A percentile compares a stretch with the other conserved stretches of the same genome.
phyloP scores from a whole-genome alignment of 371 early-diverging fungal genomes.

The Nematocida major region DNA sequence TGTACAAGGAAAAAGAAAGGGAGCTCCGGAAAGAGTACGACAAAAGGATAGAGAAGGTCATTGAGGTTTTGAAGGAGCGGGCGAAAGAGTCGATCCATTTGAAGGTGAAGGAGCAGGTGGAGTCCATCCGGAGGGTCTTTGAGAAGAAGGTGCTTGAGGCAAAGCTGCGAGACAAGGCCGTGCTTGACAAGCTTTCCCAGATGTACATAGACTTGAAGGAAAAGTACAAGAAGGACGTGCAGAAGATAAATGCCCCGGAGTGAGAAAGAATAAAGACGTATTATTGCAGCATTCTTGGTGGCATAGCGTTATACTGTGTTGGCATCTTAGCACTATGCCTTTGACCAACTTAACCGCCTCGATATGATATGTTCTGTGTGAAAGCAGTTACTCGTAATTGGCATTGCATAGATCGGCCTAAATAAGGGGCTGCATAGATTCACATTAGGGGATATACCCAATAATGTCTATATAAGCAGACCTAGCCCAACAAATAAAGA shows the following conservation, averaged over 20 bases:
- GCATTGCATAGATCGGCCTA: too few species aligned
- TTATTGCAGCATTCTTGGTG: too few species aligned
- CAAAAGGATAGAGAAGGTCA: constrained; percentile 11
- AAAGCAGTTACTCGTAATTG: too few species aligned
- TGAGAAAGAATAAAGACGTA: neutral
- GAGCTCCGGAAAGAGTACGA: constrained; percentile 41
- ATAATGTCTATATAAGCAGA: too few species aligned
- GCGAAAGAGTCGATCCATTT: constrained; percentile 1
- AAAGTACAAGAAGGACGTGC: constrained; percentile 46
- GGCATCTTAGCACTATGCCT: too few species aligned
- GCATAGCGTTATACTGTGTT: too few species aligned
- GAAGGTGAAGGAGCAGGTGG: constrained; percentile 54
- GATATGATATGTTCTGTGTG: too few species aligned
- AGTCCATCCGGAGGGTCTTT: constrained; percentile 69
- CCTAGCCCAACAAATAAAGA: too few species aligned
- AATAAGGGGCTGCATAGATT: too few species aligned
- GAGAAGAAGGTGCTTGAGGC: constrained; percentile 22
- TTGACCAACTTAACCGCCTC: too few species aligned
- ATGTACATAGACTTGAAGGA: constrained; percentile 49
- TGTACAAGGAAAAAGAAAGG: constrained; percentile 32
- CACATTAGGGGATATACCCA: too few species aligned
- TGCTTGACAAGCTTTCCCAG: constrained; percentile 46
- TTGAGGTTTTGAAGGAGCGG: constrained; percentile 16
- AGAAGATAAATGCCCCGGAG: constrained; percentile 3
- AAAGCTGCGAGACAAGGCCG: constrained; percentile 21